These are phyloP conservation scores for Saturnispora bothae DNA, from an alignment of 805 yeast genomes.

Conservation along the genomic window DNA sequence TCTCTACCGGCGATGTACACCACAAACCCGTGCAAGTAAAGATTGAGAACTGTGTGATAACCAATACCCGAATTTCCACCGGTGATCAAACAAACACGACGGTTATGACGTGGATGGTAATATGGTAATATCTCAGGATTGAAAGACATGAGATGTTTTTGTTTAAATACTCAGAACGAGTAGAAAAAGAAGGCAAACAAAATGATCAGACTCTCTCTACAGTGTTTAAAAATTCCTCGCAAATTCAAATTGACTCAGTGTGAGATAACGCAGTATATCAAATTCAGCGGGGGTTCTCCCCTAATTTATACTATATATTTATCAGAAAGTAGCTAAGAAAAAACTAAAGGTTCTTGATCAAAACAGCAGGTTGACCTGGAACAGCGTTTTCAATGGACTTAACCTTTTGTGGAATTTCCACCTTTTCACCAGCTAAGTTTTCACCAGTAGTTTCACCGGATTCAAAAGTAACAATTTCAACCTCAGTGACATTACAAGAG, in stretches of 20 bases:
- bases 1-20: slow-evolving; percentile 71
- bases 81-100: slow-evolving; percentile 62
- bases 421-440: slow-evolving; percentile 62
- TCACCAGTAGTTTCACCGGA: slow-evolving; percentile 55
- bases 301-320: too few relatives aligned
- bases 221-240: too few relatives aligned
- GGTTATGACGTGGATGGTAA: slow-evolving; percentile 40
- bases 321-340: too few relatives aligned
- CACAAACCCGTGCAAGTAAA: slow-evolving; percentile 67
- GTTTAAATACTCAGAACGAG: too few relatives aligned
- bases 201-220: too few relatives aligned
- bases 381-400: slow-evolving; percentile 74
- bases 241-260: too few relatives aligned
- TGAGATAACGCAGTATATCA: too few relatives aligned
- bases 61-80: slow-evolving; percentile 84
- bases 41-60: slow-evolving; percentile 61
- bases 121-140: slow-evolving; percentile 50
- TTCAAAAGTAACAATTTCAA: slow-evolving; percentile 52
- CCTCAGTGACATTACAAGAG: slow-evolving; percentile 40
- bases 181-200: too few relatives aligned
- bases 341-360: slow-evolving; percentile 51
- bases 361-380: slow-evolving; percentile 90
- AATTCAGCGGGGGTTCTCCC: too few relatives aligned
- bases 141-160: slow-evolving; percentile 7
- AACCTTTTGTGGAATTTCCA: slow-evolving; percentile 48